Evolutionary conservation across 2,329 filamentous ascomycete genomes (phyloP), one percentile per base, ranked within the genome.

Genomic region (Lecanicillium sp.): DNA sequence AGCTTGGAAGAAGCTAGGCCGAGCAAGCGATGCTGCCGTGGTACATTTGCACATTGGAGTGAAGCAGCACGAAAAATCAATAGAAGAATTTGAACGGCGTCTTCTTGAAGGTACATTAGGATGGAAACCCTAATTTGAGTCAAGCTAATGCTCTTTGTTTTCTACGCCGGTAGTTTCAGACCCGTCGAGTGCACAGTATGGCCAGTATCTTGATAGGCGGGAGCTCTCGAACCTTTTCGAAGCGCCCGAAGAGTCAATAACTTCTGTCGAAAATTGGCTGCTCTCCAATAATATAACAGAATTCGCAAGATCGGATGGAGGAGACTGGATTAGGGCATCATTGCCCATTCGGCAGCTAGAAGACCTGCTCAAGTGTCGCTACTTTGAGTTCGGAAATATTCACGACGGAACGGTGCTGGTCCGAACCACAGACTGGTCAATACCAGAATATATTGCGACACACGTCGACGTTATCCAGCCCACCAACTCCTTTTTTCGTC

Each of bases 301-400:
- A 19, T 44, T 44, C 15, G 29, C 39, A 15, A 30, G 23, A 14
- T 44, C 30, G 5, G 15, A 17, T 4, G 32, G 32, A 7, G 27
- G 20, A 10, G 39, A 38, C 30, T 49, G 47, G 47, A 17, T 49
- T 21, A 32, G 20, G 21, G 47, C 40, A 4, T 44, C 33, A 14
- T 9, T 49, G 14, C 47, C 40, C 2, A 11, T 44, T 8, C 29
- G 33, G 9, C 29, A 49, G n/a, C 40, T n/a, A 5, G 32, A 49
- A 37, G 11, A 32, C 5, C 20, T 49, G 14, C 47, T 49, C n/a
- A 10, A 39, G 19, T 44, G 39, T 40, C 33, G 26, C 5, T 49
- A 49, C 30, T 44, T 32, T 44, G 47, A 49, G 47, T 49, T 45
- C 38, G 15, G 21, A 23, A 43, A 49, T n/a, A 20, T 27, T 3